phyloP scores from a whole-genome alignment of 148 eudicot species.

The Drosera capensis region DNA sequence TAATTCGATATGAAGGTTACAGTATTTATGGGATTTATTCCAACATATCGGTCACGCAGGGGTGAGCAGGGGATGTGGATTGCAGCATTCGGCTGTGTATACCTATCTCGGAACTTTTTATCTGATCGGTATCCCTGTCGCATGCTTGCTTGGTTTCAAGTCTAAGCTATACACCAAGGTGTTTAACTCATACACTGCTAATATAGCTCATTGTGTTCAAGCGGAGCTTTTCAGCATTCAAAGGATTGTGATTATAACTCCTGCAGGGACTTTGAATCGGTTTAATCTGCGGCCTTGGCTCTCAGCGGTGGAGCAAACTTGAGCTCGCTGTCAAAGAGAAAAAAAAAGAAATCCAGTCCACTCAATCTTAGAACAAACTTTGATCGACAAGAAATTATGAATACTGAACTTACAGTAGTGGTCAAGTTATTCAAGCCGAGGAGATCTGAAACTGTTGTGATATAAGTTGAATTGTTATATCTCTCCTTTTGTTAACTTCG shows the following conservation, averaged over 20 bases:
- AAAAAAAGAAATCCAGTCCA: neutral
- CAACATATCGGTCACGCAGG: no score
- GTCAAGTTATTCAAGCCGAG: no score
- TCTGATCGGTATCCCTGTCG: conserved; percentile 58
- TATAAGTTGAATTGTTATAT: no score
- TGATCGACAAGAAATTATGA: no score
- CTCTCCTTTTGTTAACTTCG: no score
- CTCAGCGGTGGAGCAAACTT: conserved; percentile 25
- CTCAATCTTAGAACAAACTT: no score
- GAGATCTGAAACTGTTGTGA: no score
- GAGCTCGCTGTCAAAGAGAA: conserved; percentile 9
- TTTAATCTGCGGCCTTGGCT: no score
- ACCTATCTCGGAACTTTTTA: conserved; percentile 54
- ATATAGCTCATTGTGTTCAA: neutral
- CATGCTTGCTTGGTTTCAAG: no score
- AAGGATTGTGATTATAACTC: neutral
- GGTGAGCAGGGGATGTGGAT: conserved; percentile 83
- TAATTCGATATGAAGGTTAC: no score
- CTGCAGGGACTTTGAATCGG: conserved; percentile 50
- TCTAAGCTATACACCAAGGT: conserved; percentile 45
- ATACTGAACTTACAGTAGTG: no score
- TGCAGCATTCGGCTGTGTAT: conserved; percentile 60
- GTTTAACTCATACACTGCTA: neutral
- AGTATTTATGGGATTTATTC: no score
- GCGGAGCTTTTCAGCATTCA: neutral